Evolutionary conservation across 2,329 filamentous ascomycete species (phyloP), one percentile per base, ranked within the genome.

Genomic region (Fusarium sp.): DNA sequence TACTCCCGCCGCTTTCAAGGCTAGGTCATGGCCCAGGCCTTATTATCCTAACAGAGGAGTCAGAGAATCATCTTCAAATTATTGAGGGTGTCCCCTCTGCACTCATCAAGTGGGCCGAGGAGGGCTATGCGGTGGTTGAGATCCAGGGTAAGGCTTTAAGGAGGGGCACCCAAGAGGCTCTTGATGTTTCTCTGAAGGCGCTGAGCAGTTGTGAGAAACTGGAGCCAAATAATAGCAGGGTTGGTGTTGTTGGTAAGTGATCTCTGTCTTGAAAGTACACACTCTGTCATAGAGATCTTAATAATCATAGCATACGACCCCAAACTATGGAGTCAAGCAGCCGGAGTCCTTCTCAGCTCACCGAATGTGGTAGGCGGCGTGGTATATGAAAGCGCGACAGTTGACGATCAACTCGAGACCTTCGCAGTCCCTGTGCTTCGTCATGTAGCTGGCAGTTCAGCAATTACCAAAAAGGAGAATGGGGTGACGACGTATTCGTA

Each of bases 41-140:
- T 9, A 74, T 83, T 36, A 67, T 83, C 57, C 61, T 82, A 10
- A 62, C 76, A 40, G 22, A 65, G 27, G 75, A 78, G 27, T 71
- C 74, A 36, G 56, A 67, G 46, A 76, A 73, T 36, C 74, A 59
- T 17, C 63, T 70, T 58, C 73, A 56, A 40, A 79, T 75, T 27
- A 64, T 64, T 60, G 76, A 77, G 71, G 81, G 66, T 70, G 84
- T 85, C 63, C 91, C 91, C 0, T 84, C 87, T 8, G 88, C 89
- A 0, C 75, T 89, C 14, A 78, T 88, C 70, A 94, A 93, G 80
- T 94, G 92, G 92, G 91, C 91, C 0, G 92, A 94, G 77, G 92
- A 94, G 78, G 90, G 92, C 0, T 93, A 89, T 72, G 83, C 88
- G 0, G 90, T 93, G 4, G 89, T 84, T 0, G 87, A 92, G 77